A percentile compares a stretch with the other conserved stretches of the same genome.
Conservation (phyloP, 2,329 filamentous ascomycete species). For the Hortaea sp. region DNA sequence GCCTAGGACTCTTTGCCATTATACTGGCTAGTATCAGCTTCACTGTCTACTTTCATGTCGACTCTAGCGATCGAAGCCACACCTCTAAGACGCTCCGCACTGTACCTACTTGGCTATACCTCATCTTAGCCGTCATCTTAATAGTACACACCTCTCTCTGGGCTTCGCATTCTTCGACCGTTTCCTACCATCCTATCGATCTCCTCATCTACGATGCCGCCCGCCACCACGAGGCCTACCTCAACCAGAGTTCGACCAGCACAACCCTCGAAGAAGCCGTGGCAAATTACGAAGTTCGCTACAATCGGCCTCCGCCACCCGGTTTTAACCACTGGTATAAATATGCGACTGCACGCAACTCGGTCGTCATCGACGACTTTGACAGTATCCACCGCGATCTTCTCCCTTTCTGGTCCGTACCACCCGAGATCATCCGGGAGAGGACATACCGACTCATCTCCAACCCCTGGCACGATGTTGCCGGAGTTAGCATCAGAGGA, state of each 20-base stretch:
- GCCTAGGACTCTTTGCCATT: constrained; percentile 14
- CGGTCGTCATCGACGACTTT: constrained; percentile 49
- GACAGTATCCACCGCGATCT: constrained; percentile 50
- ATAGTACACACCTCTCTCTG: constrained; percentile 32
- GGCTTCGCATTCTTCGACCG: constrained; percentile 29
- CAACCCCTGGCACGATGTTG: constrained; percentile 45
- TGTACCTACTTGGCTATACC: constrained; percentile 24
- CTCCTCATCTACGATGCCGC: constrained; percentile 42
- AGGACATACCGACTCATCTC: constrained; percentile 44
- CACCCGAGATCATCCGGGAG: constrained; percentile 41
- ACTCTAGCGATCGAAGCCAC: constrained; percentile 5
- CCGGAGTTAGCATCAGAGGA: constrained; percentile 46
- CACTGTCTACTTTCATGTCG: constrained; percentile 19
- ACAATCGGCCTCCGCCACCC: constrained; percentile 46
- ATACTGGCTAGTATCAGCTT: constrained; percentile 20
- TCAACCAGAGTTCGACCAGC: constrained; percentile 38
- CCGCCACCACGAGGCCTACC: constrained; percentile 39
- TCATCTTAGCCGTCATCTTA: constrained; percentile 32
- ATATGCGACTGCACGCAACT: constrained; percentile 43
- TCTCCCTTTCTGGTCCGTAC: constrained; percentile 44
- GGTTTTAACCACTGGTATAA: constrained; percentile 52
- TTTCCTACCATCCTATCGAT: constrained; percentile 45
- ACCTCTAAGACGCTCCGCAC: constrained; percentile 4
- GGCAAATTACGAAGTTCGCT: constrained; percentile 41
- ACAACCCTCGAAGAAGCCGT: constrained; percentile 41